Percentiles rank a stretch among this genome's conserved stretches.
phyloP scores from a whole-genome alignment of 176 grass and related monocot genomes.

The Areca catechu region DNA sequence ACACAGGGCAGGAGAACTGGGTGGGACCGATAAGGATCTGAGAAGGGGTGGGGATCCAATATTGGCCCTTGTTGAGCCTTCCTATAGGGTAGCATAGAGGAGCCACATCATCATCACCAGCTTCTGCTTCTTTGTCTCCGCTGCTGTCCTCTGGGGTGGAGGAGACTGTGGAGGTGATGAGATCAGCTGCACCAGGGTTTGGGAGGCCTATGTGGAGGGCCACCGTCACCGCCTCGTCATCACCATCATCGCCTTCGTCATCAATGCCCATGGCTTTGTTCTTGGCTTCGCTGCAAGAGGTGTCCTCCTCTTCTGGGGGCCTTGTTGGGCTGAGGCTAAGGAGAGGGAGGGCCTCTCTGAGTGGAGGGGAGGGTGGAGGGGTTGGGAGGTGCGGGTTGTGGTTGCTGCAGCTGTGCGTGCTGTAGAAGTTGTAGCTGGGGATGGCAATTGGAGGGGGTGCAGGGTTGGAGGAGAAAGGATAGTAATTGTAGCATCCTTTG shows the following conservation, averaged over 20 bases:
- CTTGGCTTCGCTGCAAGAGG: conserved; percentile 17
- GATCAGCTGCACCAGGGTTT: conserved; percentile 37
- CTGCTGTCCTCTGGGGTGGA: conserved; percentile 18
- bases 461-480: conserved; percentile 31
- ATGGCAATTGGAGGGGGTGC: conserved; percentile 19
- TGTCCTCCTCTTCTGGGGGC: conserved; percentile 2
- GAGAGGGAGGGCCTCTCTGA: conserved; percentile 76
- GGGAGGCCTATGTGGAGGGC: conserved; percentile 80
- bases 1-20: conserved; percentile 99
- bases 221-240: conserved; percentile 55
- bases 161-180: conserved; percentile 47
- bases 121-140: conserved; percentile 34
- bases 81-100: conserved; percentile 74
- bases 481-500: conserved; percentile 52
- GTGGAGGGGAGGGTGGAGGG: conserved; percentile 55
- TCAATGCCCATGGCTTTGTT: conserved; percentile 28
- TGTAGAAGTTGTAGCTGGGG: conserved; percentile 20
- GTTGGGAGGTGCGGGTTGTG: neutral
- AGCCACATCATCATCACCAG: conserved; percentile 36
- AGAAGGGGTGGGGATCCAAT: conserved; percentile 96
- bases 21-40: conserved; percentile 97
- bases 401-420: conserved; percentile 26
- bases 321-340: conserved; percentile 54
- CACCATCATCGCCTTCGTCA: conserved; percentile 44
- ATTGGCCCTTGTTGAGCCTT: conserved; percentile 95